Conservation (phyloP, 1,284 basidiomycete species). For the Cutaneotrichosporon mucoides region DNA sequence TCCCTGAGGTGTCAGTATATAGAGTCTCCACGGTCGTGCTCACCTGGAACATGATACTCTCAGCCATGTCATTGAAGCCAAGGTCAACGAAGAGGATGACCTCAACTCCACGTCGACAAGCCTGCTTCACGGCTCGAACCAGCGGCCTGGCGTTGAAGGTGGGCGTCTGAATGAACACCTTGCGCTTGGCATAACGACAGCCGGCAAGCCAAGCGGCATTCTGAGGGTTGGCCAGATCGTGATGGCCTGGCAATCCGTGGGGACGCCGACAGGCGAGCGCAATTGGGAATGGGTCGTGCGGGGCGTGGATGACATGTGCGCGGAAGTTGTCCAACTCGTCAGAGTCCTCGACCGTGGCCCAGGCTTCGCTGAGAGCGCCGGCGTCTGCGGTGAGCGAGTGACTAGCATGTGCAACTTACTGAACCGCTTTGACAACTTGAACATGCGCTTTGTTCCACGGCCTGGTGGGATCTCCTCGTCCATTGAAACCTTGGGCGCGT, state of each 20-base stretch:
- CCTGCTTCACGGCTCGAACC: slow-evolving; percentile 61
- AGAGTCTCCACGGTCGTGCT: neutral
- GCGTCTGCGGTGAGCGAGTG: slow-evolving; percentile 33
- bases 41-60: slow-evolving; percentile 21
- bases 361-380: slow-evolving; percentile 51
- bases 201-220: slow-evolving; percentile 72
- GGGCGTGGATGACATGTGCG: slow-evolving; percentile 58
- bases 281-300: slow-evolving; percentile 65
- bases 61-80: slow-evolving; percentile 64
- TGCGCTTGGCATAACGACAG: slow-evolving; percentile 62
- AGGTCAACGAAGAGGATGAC: slow-evolving; percentile 63
- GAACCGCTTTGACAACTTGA: slow-evolving; percentile 46
- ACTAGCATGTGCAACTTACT: slow-evolving; percentile 28
- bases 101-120: slow-evolving; percentile 64
- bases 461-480: slow-evolving; percentile 32
- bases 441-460: slow-evolving; percentile 42
- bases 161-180: slow-evolving; percentile 73
- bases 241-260: slow-evolving; percentile 55
- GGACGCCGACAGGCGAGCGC: slow-evolving; percentile 67
- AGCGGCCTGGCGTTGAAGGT: slow-evolving; percentile 70
- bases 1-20: slow-evolving; percentile 57
- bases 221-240: slow-evolving; percentile 62
- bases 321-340: slow-evolving; percentile 53
- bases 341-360: slow-evolving; percentile 52
- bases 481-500: slow-evolving; percentile 14